Evolutionary conservation across 345 rosid species (phyloP).

Genomic region (Nephelium lappaceum): DNA sequence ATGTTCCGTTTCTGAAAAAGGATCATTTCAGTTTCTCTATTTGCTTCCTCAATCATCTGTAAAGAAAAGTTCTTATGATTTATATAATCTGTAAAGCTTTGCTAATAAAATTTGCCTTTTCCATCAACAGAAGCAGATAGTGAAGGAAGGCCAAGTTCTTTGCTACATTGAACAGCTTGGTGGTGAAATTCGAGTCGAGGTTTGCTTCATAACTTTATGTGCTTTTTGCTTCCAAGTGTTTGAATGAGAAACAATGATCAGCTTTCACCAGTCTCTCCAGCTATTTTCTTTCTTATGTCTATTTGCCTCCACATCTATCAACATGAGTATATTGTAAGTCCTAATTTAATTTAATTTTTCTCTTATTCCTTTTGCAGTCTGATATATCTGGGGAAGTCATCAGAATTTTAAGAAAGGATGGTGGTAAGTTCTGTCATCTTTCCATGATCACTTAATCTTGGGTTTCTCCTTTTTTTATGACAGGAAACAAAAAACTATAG

Average conservation of each 20-base stretch:
- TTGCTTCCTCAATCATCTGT: background rate
- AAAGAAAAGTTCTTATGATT: background rate
- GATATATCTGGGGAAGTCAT: constrained; percentile 81
- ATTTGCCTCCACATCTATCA: background rate
- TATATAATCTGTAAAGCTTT: constrained; percentile 10
- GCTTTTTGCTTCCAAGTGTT: background rate
- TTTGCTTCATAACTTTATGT: constrained; percentile 16
- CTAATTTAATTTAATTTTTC: background rate
- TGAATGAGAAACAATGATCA: background rate
- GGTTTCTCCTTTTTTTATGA: background rate
- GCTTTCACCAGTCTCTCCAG: background rate
- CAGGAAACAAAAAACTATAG: too few species aligned
- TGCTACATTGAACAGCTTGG: constrained; percentile 90
- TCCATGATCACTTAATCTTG: background rate
- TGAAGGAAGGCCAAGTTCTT: constrained; percentile 88
- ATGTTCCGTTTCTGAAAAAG: background rate
- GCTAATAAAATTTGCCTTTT: constrained; percentile 25
- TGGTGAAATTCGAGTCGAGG: constrained; percentile 81
- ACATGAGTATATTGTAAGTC: constrained; percentile 1
- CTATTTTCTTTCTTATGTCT: background rate
- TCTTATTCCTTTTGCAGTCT: constrained; percentile 50
- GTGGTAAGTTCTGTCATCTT: constrained; percentile 51
- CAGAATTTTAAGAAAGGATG: constrained; percentile 74
- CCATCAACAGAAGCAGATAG: constrained; percentile 70
- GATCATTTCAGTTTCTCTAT: background rate